Evolutionary conservation across 208 protist genomes (phyloP).

Genomic region (Leishmania gerbilli): DNA sequence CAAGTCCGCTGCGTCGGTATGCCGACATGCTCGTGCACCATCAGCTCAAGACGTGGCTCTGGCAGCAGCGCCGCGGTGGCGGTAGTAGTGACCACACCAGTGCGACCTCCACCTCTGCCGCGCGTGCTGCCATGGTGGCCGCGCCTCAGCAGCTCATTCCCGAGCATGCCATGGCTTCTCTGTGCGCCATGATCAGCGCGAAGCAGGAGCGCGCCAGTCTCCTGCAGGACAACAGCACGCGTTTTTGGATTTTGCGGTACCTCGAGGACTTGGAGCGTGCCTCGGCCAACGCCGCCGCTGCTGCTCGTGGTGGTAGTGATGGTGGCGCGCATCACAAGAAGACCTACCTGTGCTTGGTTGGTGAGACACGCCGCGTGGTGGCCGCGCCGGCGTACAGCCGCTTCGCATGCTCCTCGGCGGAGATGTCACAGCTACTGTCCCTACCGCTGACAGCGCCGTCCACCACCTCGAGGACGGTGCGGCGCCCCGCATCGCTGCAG

Average conservation of each 20-base stretch:
- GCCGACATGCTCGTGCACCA: constrained; percentile 93
- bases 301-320: neutral
- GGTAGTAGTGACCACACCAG: neutral
- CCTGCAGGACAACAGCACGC: constrained; percentile 83
- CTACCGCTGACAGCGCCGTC: neutral
- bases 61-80: constrained; percentile 27
- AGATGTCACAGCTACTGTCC: constrained; percentile 21
- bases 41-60: constrained; percentile 86
- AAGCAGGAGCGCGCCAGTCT: constrained; percentile 81
- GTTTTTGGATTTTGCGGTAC: constrained; percentile 78
- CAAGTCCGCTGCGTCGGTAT: constrained; percentile 83
- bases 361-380: constrained; percentile 65
- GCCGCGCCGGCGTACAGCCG: constrained; percentile 67
- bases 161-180: constrained; percentile 81
- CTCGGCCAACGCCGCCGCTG: neutral
- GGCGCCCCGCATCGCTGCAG: constrained; percentile 14
- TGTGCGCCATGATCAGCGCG: constrained; percentile 81
- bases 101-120: neutral
- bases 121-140: constrained; percentile 1
- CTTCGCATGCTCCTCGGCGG: constrained; percentile 13
- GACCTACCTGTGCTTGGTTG: constrained; percentile 69
- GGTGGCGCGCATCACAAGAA: constrained; percentile 21
- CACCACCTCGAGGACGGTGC: neutral
- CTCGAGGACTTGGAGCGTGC: constrained; percentile 45
- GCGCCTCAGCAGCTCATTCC: constrained; percentile 45